Evolutionary conservation across 345 rosid genomes (phyloP).

Genomic region (Brassica incana): DNA sequence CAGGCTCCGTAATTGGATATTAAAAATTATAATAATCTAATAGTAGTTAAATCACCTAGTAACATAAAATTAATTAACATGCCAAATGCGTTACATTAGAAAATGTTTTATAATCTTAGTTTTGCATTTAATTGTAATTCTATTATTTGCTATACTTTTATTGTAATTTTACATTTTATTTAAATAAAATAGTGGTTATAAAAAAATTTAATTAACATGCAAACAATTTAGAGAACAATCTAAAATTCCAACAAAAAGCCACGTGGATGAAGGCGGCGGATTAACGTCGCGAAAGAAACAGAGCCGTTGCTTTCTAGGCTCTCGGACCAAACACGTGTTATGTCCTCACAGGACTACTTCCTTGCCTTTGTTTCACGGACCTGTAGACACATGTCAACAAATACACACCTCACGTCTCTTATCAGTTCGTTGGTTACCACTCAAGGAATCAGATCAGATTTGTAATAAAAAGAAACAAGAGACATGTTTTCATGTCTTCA

Average conservation of each 20-base stretch:
- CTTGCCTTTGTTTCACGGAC: not conserved
- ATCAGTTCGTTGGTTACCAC: conserved; percentile 12
- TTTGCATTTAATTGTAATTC: no score
- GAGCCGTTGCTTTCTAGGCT: conserved; percentile 17
- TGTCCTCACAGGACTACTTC: not conserved
- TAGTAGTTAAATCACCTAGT: not conserved
- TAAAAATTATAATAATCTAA: not conserved
- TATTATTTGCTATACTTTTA: no score
- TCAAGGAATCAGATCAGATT: not conserved
- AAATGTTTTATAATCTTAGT: no score
- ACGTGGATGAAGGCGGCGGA: conserved; percentile 31
- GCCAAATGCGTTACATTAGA: no score
- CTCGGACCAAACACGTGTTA: not conserved
- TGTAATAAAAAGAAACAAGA: not conserved
- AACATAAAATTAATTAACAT: no score
- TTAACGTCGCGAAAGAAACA: conserved; percentile 14
- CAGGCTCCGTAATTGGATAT: not conserved
- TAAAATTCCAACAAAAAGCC: not conserved
- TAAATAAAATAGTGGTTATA: no score
- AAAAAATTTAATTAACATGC: not conserved
- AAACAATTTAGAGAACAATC: not conserved
- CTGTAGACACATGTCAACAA: conserved; percentile 12
- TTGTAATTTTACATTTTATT: no score
- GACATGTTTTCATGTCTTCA: conserved; percentile 15
- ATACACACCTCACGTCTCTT: conserved; percentile 7